Conservation (phyloP, 176 grass and related monocot species). For the Thalia dealbata region DNA sequence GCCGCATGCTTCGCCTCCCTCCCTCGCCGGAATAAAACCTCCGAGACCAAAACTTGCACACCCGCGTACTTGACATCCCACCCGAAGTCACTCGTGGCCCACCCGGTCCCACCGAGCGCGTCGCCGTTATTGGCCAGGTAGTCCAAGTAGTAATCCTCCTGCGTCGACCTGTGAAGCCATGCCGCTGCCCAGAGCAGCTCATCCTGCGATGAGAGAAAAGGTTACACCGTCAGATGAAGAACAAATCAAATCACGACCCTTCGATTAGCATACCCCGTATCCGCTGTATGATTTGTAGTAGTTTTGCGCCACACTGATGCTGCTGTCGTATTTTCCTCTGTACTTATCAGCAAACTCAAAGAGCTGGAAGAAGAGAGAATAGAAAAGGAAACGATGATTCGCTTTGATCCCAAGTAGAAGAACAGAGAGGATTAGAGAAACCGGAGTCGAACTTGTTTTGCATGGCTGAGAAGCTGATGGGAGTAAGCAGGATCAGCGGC, state of each 20-base stretch:
- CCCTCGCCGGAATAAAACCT: slow-evolving; percentile 33
- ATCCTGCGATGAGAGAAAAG: slow-evolving; percentile 27
- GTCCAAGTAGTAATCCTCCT: slow-evolving; percentile 51
- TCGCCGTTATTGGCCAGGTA: slow-evolving; percentile 62
- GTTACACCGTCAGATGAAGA: not conserved
- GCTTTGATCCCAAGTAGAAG: no score
- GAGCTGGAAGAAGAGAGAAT: slow-evolving; percentile 30
- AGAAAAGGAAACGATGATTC: no score
- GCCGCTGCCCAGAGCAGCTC: slow-evolving; percentile 89
- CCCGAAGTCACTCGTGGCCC: slow-evolving; percentile 51
- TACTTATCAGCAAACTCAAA: slow-evolving; percentile 86
- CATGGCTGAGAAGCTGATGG: slow-evolving; percentile 44
- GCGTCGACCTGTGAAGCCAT: slow-evolving; percentile 55
- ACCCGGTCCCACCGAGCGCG: slow-evolving; percentile 64
- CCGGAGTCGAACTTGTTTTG: slow-evolving; percentile 36
- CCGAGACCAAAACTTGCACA: slow-evolving; percentile 60
- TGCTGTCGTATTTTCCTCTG: slow-evolving; percentile 68
- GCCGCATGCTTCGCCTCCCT: slow-evolving; percentile 19
- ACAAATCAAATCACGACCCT: not conserved
- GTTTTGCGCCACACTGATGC: slow-evolving; percentile 43
- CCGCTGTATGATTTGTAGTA: slow-evolving; percentile 64
- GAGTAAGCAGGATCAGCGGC: slow-evolving; percentile 54
- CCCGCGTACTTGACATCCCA: slow-evolving; percentile 94
- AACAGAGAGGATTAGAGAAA: no score
- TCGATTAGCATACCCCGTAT: slow-evolving; percentile 34